Evolutionary conservation across 2,329 filamentous ascomycete species (phyloP), one percentile per base, ranked within the genome.

Genomic region (Diplodia corticola): DNA sequence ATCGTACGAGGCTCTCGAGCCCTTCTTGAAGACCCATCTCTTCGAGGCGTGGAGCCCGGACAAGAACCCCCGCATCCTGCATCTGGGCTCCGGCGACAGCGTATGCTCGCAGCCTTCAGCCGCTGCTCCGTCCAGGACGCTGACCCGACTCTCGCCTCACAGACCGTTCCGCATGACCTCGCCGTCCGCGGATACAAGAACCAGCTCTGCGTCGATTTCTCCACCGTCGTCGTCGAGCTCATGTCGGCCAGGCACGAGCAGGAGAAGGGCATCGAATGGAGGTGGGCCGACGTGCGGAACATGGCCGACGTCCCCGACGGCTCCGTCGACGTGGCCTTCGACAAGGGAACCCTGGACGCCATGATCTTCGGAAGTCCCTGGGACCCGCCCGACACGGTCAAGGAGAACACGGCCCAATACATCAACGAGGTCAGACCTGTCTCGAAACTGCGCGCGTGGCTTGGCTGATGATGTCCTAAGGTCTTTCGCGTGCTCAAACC

Each of bases 181-280:
- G 72, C 78, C 5, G 66, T 71, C 5, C 74, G 74, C 10, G 83
- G 84, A 35, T 88, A 87, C 71, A 77, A 68, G 4, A 77, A 81
- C 37, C 85, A 88, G 70, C 73, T 84, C 4, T 86, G 84, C 69
- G 76, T 80, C 54, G 86, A 88, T 73, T 88, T 88, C 72, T 88
- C 85, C 0, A 66, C 78, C 0, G 79, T 83, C 0, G 82, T 85
- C 0, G 81, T 88, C 2, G 74, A 83, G 5, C 71, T 79, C n/a
- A 88, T 88, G 85, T 75, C 73, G 3, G 70, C 74, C 1, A 77
- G 80, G 17, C 70, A 80, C 4, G 66, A 74, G 4, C 78, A 77
- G 4, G 82, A 86, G n/a, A 28, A n/a, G 6, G 55, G 26, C 3
- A 60, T 60, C 1, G 73, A 78, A 57, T 88, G 85, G 85, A 68